Base-by-base conservation (phyloP, 2,329 filamentous ascomycete species). In the Raffaelea albimanens region DNA sequence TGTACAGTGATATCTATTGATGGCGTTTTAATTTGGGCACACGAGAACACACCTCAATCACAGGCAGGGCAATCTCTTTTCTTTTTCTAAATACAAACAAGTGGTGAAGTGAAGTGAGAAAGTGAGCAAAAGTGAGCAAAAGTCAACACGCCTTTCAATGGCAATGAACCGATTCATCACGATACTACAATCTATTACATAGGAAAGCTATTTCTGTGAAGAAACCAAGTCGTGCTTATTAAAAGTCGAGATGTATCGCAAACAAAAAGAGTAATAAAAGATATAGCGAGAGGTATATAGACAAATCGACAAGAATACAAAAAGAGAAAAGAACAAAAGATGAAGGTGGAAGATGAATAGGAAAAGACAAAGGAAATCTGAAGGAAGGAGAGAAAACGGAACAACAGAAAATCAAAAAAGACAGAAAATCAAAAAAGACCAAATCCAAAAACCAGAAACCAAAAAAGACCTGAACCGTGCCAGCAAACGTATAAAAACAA, bases 11-110 rank as follows among this genome's bases (percentile, higher is more conserved):
- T 20, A 29, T 22, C 25, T 45, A 41, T 18, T 34, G n/a, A 4
- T n/a, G 45, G 45, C 40, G 40, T 47, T 44, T n/a, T 38, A 31
- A 34, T 25, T 9, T 31, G 39, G 45, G 34, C 40, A 43, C 25
- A 43, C 31, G 41, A 25, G 20, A 20, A 31, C 16, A 39, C 45
- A 25, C 44, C 19, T 19, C 45, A 29, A 13, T 29, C 25, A 29
- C 25, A 29, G 25, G 25, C 7, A 29, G 25, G 25, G 25, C 25
- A 29, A 29, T 29, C 25, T 13, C 25, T 29, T 29, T 29, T 29
- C 13, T 29, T 29, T 7, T 29, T 7, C 25, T 7, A 29, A 29
- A 29, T 29, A 29, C 13, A n/a, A n/a, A n/a, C n/a, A n/a, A n/a
- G n/a, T n/a, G n/a, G n/a, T n/a, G n/a, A n/a, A n/a, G n/a, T n/a